phyloP scores from a whole-genome alignment of 2,329 filamentous ascomycete genomes.

The Alternaria triticimaculans region DNA sequence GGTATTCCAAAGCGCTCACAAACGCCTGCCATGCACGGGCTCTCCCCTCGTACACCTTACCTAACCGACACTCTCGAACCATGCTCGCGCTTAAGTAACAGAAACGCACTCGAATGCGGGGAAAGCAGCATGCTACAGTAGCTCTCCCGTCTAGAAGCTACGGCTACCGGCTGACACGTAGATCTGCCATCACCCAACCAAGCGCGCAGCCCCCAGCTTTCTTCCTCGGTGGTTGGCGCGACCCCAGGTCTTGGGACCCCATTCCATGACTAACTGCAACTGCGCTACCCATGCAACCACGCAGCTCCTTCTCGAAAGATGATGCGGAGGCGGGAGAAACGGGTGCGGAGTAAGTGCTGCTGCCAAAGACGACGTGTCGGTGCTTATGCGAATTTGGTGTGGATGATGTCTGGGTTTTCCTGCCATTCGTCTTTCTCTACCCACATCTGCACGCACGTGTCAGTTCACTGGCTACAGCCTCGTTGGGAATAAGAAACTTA shows the following conservation, averaged over 20 bases:
- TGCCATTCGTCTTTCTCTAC: slow-evolving; percentile 99
- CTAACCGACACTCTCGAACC: slow-evolving; percentile 15
- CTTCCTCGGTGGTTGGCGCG: slow-evolving; percentile 27
- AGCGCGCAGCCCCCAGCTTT: slow-evolving; percentile 24
- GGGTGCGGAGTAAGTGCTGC: slow-evolving; percentile 32
- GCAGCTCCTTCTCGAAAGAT: slow-evolving; percentile 30
- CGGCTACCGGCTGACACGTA: slow-evolving; percentile 34
- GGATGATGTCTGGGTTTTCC: slow-evolving; percentile 98
- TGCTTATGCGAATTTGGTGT: slow-evolving; percentile 86
- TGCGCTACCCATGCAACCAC: slow-evolving; percentile 21
- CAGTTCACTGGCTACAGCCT: slow-evolving; percentile 27
- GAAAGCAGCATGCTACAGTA: slow-evolving; percentile 40
- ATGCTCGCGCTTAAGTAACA: slow-evolving; percentile 41
- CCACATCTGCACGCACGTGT: slow-evolving; percentile 78
- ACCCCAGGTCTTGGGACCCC: slow-evolving; percentile 28
- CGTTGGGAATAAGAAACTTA: slow-evolving; percentile 52
- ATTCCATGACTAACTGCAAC: slow-evolving; percentile 46
- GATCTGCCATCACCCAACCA: slow-evolving; percentile 25
- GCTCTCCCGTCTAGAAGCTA: slow-evolving; percentile 33
- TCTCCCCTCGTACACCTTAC: slow-evolving; percentile 24
- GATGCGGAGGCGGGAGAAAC: slow-evolving; percentile 42
- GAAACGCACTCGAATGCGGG: slow-evolving; percentile 46
- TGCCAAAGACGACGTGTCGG: slow-evolving; percentile 39
- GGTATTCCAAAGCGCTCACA: slow-evolving; percentile 43
- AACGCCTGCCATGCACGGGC: slow-evolving; percentile 44